Conservation (phyloP, 352 stramenopile genomes). For the Globisporangium iwayamae region DNA sequence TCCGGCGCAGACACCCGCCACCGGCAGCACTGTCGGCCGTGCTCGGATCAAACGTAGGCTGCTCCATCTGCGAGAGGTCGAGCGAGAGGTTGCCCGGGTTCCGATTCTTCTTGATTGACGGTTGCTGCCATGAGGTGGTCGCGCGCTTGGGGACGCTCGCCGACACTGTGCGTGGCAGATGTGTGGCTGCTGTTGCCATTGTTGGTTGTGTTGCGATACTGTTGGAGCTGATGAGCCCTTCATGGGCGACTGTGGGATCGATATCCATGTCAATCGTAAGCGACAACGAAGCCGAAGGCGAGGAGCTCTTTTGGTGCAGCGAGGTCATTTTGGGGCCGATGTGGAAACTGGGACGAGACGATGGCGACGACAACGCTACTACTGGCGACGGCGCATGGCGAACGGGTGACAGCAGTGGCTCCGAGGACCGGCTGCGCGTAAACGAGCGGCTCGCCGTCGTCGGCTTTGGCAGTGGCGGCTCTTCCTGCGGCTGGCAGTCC, state of each 20-base stretch:
- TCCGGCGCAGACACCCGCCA: constrained; percentile 25
- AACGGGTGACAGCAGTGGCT: constrained; percentile 9
- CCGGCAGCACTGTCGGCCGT: constrained; percentile 3
- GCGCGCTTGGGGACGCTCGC: constrained; percentile 31
- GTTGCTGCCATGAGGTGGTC: constrained; percentile 34
- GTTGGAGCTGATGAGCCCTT: neutral
- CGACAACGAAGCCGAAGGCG: neutral
- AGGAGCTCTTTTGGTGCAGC: constrained; percentile 3
- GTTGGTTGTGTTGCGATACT: neutral
- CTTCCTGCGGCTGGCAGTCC: constrained; percentile 8
- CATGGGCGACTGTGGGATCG: neutral
- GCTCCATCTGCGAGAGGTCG: constrained; percentile 76
- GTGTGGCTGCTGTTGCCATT: neutral
- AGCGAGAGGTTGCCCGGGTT: constrained; percentile 83
- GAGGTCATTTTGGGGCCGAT: neutral
- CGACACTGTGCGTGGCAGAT: neutral
- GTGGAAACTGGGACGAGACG: constrained; percentile 8
- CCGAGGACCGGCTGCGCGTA: constrained; percentile 3
- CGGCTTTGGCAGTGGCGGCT: neutral
- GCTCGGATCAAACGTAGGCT: constrained; percentile 26
- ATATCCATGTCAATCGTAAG: constrained; percentile 20
- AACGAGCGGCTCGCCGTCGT: constrained; percentile 6
- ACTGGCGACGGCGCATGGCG: neutral
- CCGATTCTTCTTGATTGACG: constrained; percentile 43
- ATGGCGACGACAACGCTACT: neutral